Percentiles rank a stretch among this genome's conserved stretches.
Evolutionary conservation across 371 early-diverging fungal species (phyloP).

Genomic region (Actinomucor elegans): DNA sequence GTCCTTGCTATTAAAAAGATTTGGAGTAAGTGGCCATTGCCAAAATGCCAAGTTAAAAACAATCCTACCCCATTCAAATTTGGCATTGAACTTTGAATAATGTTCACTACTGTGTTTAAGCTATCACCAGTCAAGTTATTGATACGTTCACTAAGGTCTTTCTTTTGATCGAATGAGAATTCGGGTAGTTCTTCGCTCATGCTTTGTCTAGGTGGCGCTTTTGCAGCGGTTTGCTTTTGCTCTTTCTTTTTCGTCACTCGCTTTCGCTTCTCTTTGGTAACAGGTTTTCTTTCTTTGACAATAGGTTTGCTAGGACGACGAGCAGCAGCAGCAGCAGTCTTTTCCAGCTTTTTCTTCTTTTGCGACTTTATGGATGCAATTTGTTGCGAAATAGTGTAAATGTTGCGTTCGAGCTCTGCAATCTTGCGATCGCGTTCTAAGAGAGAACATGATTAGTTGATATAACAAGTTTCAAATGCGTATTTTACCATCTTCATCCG

Average conservation of each 20-base stretch:
- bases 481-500: constrained; percentile 40
- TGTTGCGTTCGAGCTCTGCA: constrained; percentile 63
- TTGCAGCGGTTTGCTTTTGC: neutral
- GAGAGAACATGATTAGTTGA: neutral
- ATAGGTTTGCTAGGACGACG: constrained; percentile 19
- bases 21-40: neutral
- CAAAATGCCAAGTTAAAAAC: neutral
- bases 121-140: constrained; percentile 77
- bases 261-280: constrained; percentile 24
- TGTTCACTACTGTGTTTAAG: constrained; percentile 76
- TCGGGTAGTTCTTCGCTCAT: constrained; percentile 43
- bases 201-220: constrained; percentile 6
- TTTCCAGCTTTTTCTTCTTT: constrained; percentile 55
- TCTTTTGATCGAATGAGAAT: constrained; percentile 89
- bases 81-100: constrained; percentile 87
- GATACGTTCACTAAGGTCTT: constrained; percentile 83
- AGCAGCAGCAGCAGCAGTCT: constrained; percentile 23
- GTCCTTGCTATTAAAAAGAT: constrained; percentile 49
- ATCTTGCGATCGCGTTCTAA: constrained; percentile 54
- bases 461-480: constrained; percentile 1
- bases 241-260: constrained; percentile 18
- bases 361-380: constrained; percentile 62
- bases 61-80: constrained; percentile 64
- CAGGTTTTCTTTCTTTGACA: constrained; percentile 26
- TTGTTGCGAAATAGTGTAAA: constrained; percentile 64